Evolutionary conservation across 495 filamentous ascomycete species (phyloP).

Genomic region (Annulohypoxylon moriforme): DNA sequence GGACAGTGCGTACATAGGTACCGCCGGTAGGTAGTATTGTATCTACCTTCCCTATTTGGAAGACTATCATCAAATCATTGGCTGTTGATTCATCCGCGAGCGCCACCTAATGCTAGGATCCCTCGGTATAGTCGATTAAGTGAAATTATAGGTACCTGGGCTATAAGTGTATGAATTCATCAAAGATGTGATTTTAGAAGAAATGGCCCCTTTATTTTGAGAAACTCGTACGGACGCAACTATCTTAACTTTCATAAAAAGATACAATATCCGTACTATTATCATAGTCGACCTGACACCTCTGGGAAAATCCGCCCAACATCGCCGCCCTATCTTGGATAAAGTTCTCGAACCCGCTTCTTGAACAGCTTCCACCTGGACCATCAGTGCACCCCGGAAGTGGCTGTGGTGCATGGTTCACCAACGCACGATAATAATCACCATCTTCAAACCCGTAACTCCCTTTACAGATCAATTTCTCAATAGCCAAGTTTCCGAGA

Average conservation of each 20-base stretch:
- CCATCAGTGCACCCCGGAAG: background rate
- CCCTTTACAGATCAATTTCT: background rate
- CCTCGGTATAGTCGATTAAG: background rate
- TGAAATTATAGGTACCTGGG: background rate
- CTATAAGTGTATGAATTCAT: too few relatives aligned
- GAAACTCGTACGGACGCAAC: background rate
- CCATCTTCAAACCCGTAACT: background rate
- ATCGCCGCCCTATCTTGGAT: background rate
- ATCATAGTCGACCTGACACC: background rate
- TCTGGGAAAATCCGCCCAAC: background rate
- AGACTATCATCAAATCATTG: background rate
- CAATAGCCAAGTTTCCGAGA: background rate
- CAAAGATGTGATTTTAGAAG: too few relatives aligned
- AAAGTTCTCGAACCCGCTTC: background rate
- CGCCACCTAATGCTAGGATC: background rate
- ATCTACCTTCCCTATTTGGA: background rate
- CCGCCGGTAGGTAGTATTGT: background rate
- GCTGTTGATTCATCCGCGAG: background rate
- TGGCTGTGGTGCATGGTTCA: background rate
- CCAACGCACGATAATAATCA: background rate
- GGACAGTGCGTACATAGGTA: background rate
- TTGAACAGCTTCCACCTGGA: background rate
- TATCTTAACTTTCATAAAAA: background rate
- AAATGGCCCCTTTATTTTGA: too few relatives aligned
- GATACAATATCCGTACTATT: constrained; percentile 1